A percentile compares a stretch with the other conserved stretches of the same genome.
These are phyloP conservation scores for Cudoniella acicularis DNA, from an alignment of 495 filamentous ascomycete genomes.

Conservation along the genomic window DNA sequence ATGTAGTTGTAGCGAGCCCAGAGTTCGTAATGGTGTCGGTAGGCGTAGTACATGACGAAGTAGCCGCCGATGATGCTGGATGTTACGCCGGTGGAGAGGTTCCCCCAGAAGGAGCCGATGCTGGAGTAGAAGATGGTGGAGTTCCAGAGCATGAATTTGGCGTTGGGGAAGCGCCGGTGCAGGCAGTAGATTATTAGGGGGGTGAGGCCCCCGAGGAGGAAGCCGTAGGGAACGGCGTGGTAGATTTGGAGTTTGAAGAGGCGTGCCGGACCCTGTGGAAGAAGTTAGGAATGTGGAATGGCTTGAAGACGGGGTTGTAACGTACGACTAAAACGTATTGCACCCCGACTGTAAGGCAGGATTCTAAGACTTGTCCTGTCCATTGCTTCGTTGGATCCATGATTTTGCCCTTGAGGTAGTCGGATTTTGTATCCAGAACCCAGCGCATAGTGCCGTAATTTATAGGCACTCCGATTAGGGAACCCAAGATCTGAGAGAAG, in stretches of 20 bases:
- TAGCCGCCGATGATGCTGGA: slow-evolving; percentile 54
- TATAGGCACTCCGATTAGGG: slow-evolving; percentile 42
- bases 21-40: slow-evolving; percentile 46
- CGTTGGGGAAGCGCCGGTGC: slow-evolving; percentile 44
- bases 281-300: neutral
- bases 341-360: slow-evolving; percentile 45
- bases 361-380: slow-evolving; percentile 46
- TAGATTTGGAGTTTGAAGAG: slow-evolving; percentile 49
- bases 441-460: slow-evolving; percentile 44
- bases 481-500: slow-evolving; percentile 52
- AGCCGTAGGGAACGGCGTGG: slow-evolving; percentile 49
- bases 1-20: slow-evolving; percentile 57
- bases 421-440: slow-evolving; percentile 45
- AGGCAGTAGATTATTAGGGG: slow-evolving; percentile 45
- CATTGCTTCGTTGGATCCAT: slow-evolving; percentile 52
- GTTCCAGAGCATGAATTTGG: slow-evolving; percentile 53
- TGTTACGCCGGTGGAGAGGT: slow-evolving; percentile 50
- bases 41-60: slow-evolving; percentile 53
- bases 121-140: slow-evolving; percentile 50
- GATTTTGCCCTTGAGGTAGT: slow-evolving; percentile 47
- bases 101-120: slow-evolving; percentile 42
- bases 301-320: neutral
- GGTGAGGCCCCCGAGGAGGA: slow-evolving; percentile 48
- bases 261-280: slow-evolving; percentile 41
- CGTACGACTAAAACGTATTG: slow-evolving; percentile 51